Percentiles rank a stretch among this genome's conserved stretches.
These are phyloP conservation scores for Myxozyma nipponensis DNA, from an alignment of 805 yeast species.

Conservation along the genomic window DNA sequence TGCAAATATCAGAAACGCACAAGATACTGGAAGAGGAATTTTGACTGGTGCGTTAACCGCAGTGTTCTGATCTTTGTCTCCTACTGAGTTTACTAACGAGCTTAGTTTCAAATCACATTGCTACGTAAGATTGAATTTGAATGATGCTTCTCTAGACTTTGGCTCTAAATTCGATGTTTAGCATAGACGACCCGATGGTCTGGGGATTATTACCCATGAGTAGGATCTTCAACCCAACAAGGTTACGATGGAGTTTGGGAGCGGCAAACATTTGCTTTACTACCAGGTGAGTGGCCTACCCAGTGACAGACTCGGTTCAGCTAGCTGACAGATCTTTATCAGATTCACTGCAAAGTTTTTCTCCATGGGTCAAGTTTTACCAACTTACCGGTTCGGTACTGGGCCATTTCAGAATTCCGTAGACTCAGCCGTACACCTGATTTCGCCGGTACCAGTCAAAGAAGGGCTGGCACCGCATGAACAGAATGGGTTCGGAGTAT, in stretches of 20 bases:
- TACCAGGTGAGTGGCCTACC: slow-evolving; percentile 37
- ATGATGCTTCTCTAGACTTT: neutral
- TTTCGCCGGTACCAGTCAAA: neutral
- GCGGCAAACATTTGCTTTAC: slow-evolving; percentile 88
- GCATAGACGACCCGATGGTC: slow-evolving; percentile 83
- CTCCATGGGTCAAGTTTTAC: slow-evolving; percentile 81
- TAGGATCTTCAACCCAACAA: slow-evolving; percentile 56
- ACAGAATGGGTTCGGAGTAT: neutral
- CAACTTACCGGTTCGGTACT: slow-evolving; percentile 81
- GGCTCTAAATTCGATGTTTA: slow-evolving; percentile 5
- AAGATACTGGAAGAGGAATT: slow-evolving; percentile 66
- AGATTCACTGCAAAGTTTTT: slow-evolving; percentile 49
- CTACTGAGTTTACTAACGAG: neutral
- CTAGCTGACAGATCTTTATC: neutral
- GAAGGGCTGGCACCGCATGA: neutral
- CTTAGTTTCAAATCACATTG: slow-evolving; percentile 28
- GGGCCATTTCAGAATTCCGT: slow-evolving; percentile 91
- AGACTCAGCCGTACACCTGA: slow-evolving; percentile 76
- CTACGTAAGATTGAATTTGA: slow-evolving; percentile 19
- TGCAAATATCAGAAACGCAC: slow-evolving; percentile 57
- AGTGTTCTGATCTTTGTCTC: too few relatives aligned
- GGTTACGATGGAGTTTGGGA: slow-evolving; percentile 90
- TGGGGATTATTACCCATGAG: slow-evolving; percentile 84
- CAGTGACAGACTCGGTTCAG: neutral
- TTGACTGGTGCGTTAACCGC: slow-evolving; percentile 49